Evolutionary conservation across 192 early-diverging fungal genomes (phyloP), one percentile per base, ranked within the genome.

Genomic region (Podila minutissima): DNA sequence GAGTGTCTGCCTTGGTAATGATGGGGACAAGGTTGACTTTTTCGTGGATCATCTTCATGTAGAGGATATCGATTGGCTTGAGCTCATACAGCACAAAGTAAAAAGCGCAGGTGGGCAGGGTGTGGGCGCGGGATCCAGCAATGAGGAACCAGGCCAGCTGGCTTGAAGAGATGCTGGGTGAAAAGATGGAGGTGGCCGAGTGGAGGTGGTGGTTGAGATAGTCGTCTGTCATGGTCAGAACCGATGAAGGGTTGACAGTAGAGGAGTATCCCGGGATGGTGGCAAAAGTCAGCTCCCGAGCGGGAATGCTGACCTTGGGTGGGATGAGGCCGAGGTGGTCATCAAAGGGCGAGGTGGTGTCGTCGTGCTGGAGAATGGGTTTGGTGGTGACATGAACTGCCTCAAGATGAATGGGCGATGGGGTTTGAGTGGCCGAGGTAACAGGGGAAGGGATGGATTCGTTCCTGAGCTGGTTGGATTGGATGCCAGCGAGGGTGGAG

Each of bases 1-100:
- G 71, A 15, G 96, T 97, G 69, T 99, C 97, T 10, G 96, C 91
- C 62, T 97, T 95, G 35, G 96, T 94, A 81, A 99, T 93, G 20
- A 99, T 90, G 1, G 97, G 97, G 35, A 99, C 95, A 64, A 99
- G 83, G 75, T 99, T 99, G 57, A 97, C 96, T 62, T 95, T 91
- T 15, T 92, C 91, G 55, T 95, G 93, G 64, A 99, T 87, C 49
- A 94, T 89, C 87, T 96, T 97, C 96, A 99, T 99, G 63, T 97
- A 93, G 74, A 96, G 93, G 65, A 99, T 96, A 72, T 99, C 97
- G 8, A 97, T 83, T 49, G 94, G 92, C 57, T 89, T 90, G 57
- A 96, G 86, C 17, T 85, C 86, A n/a, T 71, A 71, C 24, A 74
- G 67, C 11, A 79, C 77, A 65, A 81, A 81, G 35, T 81, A 81